Base-by-base conservation (phyloP, 257 asterid genomes). In the Jacaranda copaia region DNA sequence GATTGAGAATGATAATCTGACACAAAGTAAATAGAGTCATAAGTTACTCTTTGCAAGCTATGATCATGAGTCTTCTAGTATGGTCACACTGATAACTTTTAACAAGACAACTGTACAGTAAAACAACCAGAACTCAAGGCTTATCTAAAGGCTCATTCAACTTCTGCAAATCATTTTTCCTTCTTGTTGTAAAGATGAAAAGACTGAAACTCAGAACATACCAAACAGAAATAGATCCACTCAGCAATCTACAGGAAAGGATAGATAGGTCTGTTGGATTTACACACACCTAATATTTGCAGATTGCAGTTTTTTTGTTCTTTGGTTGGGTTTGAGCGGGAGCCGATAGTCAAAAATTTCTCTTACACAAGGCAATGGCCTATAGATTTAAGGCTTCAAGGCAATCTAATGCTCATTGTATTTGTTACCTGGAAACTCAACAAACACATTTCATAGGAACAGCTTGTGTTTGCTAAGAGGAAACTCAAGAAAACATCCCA, bases 81-180 rank as follows among this genome's bases (percentile, higher is more conserved):
- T 43, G 40, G 40, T 8, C 11, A 48, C 6, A 59, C 66, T 2
- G 14, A 42, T 4, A 6, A 40, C 8, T 35, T 16, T 3, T 19
- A 43, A 43, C n/a, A 42, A 40, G 52, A 55, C 11, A 55, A 12
- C 8, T 1, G 8, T n/a, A 4, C 4, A 42, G 19, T 25, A 42
- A 66, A 40, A 38, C 71, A 66, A 40, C 55, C 35, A 57, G 66
- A 59, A 66, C 36, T 66, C 38, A 66, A 65, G 43, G 16, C 43
- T 25, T 43, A 9, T 36, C 49, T 18, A 43, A 14, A 43, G 20
- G 38, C 57, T 9, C 16, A 4, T 25, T 12, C 40, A 59, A 25
- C 36, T 1, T 59, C 42, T 25, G 42, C 66, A 20, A 25, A 19
- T 8, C 2, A 14, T 14, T 52, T 52, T 52, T 1, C 20, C 15